These are phyloP conservation scores for Cystofilobasidium capitatum DNA, from an alignment of 768 basidiomycete species.

Conservation along the genomic window DNA sequence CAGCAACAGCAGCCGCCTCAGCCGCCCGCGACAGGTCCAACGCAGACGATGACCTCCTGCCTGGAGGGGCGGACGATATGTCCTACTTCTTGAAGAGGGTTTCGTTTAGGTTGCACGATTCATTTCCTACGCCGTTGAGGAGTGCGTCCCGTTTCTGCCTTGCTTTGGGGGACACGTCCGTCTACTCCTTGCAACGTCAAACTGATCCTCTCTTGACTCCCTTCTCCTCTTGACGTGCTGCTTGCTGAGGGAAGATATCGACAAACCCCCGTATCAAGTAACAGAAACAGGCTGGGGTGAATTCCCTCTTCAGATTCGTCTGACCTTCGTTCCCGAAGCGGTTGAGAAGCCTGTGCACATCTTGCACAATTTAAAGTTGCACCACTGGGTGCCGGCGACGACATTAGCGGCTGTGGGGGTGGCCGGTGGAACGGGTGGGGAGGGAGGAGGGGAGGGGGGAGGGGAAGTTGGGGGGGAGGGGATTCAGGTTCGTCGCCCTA, in stretches of 20 bases:
- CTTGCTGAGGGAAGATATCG: slow-evolving; percentile 53
- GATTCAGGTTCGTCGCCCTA: too few relatives aligned
- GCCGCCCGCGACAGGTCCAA: slow-evolving; percentile 11
- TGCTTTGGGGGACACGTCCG: too few relatives aligned
- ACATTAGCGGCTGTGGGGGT: neutral
- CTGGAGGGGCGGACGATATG: slow-evolving; percentile 78
- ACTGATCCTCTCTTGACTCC: neutral
- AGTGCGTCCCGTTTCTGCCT: slow-evolving; percentile 48
- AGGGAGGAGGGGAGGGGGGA: too few relatives aligned
- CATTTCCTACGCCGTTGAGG: slow-evolving; percentile 79
- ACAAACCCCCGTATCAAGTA: slow-evolving; percentile 87
- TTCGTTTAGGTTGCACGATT: slow-evolving; percentile 95
- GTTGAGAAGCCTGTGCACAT: slow-evolving; percentile 80
- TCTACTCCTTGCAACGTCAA: neutral
- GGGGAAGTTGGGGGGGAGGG: too few relatives aligned
- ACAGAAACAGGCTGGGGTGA: slow-evolving; percentile 99
- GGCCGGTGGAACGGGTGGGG: neutral
- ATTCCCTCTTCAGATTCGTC: slow-evolving; percentile 87
- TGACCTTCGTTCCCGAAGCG: slow-evolving; percentile 79
- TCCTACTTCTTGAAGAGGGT: slow-evolving; percentile 90
- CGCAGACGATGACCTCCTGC: slow-evolving; percentile 51
- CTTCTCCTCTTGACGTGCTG: neutral
- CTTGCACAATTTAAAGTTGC: slow-evolving; percentile 90
- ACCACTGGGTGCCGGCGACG: slow-evolving; percentile 44
- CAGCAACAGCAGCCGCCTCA: too few relatives aligned